Percentiles rank a stretch among this genome's conserved stretches.
phyloP scores from a whole-genome alignment of 2,329 filamentous ascomycete species.

The Penicillium sclerotigenum region DNA sequence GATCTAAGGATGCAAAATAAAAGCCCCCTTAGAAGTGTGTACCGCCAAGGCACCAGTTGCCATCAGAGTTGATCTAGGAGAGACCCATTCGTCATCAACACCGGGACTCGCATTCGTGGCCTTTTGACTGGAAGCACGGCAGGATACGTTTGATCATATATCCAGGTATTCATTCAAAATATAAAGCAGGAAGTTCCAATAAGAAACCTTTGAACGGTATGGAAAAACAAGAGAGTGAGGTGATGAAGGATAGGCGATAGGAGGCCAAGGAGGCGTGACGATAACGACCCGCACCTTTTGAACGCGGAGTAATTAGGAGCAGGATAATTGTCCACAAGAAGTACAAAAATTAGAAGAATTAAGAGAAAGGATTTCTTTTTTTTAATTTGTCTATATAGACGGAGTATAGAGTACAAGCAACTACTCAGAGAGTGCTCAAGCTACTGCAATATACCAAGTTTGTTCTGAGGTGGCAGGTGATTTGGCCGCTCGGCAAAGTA shows the following conservation, averaged over 20 bases:
- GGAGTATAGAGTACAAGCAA: not conserved
- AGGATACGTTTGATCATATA: conserved; percentile 3
- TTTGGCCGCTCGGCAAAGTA: conserved; percentile 23
- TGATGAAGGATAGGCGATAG: conserved; percentile 16
- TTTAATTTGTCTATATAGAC: not conserved
- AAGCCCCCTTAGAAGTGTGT: conserved; percentile 25
- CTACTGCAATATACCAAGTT: conserved; percentile 1
- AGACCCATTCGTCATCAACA: conserved; percentile 38
- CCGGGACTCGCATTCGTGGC: conserved; percentile 28
- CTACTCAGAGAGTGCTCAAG: conserved; percentile 2
- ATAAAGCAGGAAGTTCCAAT: not conserved
- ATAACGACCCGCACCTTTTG: conserved; percentile 22
- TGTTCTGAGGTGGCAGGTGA: conserved; percentile 21
- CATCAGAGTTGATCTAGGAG: conserved; percentile 35
- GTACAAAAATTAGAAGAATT: not conserved
- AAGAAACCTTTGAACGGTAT: not conserved
- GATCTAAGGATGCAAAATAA: conserved; percentile 19
- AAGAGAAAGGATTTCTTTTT: not conserved
- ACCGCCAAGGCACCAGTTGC: conserved; percentile 35
- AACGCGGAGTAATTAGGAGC: not conserved
- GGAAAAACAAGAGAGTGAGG: not conserved
- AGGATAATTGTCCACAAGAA: not conserved
- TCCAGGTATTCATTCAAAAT: conserved; percentile 7
- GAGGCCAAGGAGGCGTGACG: conserved; percentile 18
- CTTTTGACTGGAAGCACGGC: conserved; percentile 6